Evolutionary conservation across 2,329 filamentous ascomycete genomes (phyloP).

Genomic region (Phyllosticta capitalensis): DNA sequence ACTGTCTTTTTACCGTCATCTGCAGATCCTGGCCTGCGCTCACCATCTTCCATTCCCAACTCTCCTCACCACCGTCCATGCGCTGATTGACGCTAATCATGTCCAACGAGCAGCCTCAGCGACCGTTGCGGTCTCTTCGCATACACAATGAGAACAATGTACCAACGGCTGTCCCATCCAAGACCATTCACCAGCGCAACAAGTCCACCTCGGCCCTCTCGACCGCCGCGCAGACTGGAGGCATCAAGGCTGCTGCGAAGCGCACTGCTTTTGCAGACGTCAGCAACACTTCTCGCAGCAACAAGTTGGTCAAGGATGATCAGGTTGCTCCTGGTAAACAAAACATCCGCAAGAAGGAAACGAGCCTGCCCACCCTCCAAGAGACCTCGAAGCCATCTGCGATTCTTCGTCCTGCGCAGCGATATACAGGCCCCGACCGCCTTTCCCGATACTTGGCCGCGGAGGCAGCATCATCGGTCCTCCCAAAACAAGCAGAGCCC

Average conservation of each 20-base stretch:
- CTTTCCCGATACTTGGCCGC: background rate
- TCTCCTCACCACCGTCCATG: constrained; percentile 11
- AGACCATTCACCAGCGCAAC: constrained; percentile 62
- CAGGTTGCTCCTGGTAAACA: constrained; percentile 39
- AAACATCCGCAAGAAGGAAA: constrained; percentile 15
- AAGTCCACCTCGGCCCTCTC: constrained; percentile 65
- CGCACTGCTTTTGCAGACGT: constrained; percentile 74
- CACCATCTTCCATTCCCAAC: constrained; percentile 1
- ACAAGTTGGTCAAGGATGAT: constrained; percentile 45
- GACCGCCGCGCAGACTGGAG: constrained; percentile 43
- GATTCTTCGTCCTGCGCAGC: constrained; percentile 8
- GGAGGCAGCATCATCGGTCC: background rate
- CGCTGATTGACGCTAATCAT: constrained; percentile 15
- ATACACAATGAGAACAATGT: constrained; percentile 61
- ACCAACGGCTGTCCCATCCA: constrained; percentile 31
- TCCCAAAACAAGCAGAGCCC: background rate
- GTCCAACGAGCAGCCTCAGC: constrained; percentile 51
- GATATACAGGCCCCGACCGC: background rate
- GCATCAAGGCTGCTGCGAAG: constrained; percentile 58
- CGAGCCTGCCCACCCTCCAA: constrained; percentile 4
- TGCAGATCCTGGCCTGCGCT: background rate
- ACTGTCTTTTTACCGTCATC: background rate
- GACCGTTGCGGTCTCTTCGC: constrained; percentile 50
- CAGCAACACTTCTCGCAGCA: constrained; percentile 53
- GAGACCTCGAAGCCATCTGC: constrained; percentile 1